phyloP scores from a whole-genome alignment of 1,284 basidiomycete genomes.

The Tetrapyrgos nigripes region DNA sequence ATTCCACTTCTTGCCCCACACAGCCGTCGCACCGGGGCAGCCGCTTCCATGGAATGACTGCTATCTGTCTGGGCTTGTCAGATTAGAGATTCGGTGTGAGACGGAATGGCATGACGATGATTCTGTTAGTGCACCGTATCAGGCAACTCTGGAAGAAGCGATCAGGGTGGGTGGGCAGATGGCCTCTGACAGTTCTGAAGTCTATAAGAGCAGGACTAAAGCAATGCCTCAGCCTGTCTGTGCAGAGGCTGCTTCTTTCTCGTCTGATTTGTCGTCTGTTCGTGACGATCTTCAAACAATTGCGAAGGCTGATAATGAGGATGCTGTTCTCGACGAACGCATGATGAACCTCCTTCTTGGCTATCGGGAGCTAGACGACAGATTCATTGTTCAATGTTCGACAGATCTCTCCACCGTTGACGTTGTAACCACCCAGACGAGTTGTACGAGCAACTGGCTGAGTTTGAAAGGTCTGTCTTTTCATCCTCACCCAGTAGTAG shows the following conservation, averaged over 20 bases:
- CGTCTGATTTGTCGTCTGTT: background rate
- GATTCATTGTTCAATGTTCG: background rate
- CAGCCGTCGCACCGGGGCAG: constrained; percentile 4
- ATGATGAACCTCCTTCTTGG: too few relatives aligned
- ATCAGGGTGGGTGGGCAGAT: background rate
- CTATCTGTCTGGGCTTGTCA: constrained; percentile 7
- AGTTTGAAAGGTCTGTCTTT: background rate
- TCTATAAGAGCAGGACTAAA: background rate
- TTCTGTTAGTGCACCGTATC: background rate
- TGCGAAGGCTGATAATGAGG: background rate
- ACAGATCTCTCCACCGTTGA: background rate
- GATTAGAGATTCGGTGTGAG: constrained; percentile 1
- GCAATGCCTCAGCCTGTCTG: background rate
- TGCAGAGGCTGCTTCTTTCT: too few relatives aligned
- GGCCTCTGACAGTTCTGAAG: background rate
- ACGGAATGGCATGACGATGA: background rate
- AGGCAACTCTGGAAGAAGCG: constrained; percentile 2
- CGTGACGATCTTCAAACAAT: background rate
- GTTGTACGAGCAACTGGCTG: constrained; percentile 1
- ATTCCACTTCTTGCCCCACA: constrained; percentile 8
- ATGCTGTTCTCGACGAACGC: background rate
- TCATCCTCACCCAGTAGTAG: too few relatives aligned
- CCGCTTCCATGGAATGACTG: constrained; percentile 17
- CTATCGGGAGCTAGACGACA: background rate
- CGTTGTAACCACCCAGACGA: background rate